Evolutionary conservation across 768 basidiomycete genomes (phyloP), one percentile per base, ranked within the genome.

Genomic region (Mycena indigotica): DNA sequence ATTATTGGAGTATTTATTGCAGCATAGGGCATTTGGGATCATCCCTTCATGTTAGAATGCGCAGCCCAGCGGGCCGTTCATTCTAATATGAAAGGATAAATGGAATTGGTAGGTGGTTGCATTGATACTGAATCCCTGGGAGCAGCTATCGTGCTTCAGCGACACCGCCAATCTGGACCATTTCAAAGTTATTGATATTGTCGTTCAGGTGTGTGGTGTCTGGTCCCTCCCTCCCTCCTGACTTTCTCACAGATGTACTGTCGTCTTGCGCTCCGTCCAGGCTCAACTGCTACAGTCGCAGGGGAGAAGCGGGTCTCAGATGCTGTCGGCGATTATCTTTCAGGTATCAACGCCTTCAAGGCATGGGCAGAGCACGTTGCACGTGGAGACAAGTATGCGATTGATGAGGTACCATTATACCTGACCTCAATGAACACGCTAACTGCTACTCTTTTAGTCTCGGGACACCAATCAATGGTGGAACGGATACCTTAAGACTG

Each of bases 111-210:
- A 68, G 53, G 8, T 69, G 2, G 52, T 69, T 21, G 59, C 67
- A 0, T 58, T 73, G 4, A 57, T 73, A 3, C 62, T 73, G 8
- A 72, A 73, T 51, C 71, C 67, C 1, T n/a, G n/a, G n/a, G n/a
- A n/a, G n/a, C n/a, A n/a, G n/a, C n/a, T n/a, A n/a, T n/a, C n/a
- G n/a, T n/a, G n/a, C n/a, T n/a, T n/a, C n/a, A n/a, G n/a, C n/a
- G n/a, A n/a, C n/a, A n/a, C n/a, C n/a, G n/a, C n/a, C n/a, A n/a
- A n/a, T n/a, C n/a, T n/a, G n/a, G n/a, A n/a, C n/a, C n/a, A n/a
- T n/a, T n/a, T n/a, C n/a, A n/a, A n/a, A n/a, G n/a, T n/a, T n/a
- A n/a, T n/a, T n/a, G n/a, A n/a, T n/a, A n/a, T n/a, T n/a, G n/a
- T n/a, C n/a, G n/a, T n/a, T n/a, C n/a, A n/a, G n/a, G n/a, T n/a